A percentile compares a stretch with the other conserved stretches of the same genome.
Evolutionary conservation across 2,329 filamentous ascomycete species (phyloP).

Genomic region (Scopulariopsis brevicaulis): DNA sequence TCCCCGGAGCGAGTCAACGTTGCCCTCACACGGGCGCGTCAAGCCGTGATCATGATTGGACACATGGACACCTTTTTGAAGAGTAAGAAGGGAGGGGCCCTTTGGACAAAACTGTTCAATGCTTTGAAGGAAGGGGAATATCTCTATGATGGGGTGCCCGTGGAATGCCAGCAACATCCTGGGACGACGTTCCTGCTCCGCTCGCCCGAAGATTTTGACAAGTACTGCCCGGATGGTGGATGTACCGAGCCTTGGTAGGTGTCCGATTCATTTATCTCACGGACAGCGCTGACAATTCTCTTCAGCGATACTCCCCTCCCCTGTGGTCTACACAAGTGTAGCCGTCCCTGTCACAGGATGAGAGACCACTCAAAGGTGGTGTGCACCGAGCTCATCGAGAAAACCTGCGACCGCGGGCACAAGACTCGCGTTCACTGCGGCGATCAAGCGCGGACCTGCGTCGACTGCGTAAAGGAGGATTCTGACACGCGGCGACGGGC

Average conservation of each 20-base stretch:
- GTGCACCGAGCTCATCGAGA: slow-evolving; percentile 23
- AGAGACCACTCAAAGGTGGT: slow-evolving; percentile 39
- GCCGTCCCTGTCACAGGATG: slow-evolving; percentile 49
- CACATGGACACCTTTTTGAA: slow-evolving; percentile 56
- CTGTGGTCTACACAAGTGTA: slow-evolving; percentile 50
- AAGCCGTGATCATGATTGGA: slow-evolving; percentile 57
- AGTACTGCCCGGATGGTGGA: slow-evolving; percentile 56
- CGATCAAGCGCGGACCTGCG: slow-evolving; percentile 26
- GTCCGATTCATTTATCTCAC: background rate
- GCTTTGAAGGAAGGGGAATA: slow-evolving; percentile 36
- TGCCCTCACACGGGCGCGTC: slow-evolving; percentile 53
- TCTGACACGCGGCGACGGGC: slow-evolving; percentile 27
- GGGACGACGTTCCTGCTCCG: slow-evolving; percentile 30
- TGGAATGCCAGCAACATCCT: slow-evolving; percentile 49
- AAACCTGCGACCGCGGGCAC: slow-evolving; percentile 42
- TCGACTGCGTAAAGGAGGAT: slow-evolving; percentile 38
- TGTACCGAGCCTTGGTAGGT: slow-evolving; percentile 44
- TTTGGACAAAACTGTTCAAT: slow-evolving; percentile 49
- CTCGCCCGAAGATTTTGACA: slow-evolving; percentile 44
- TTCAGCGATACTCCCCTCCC: slow-evolving; percentile 33
- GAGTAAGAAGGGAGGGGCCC: slow-evolving; percentile 27
- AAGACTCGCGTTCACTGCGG: slow-evolving; percentile 33
- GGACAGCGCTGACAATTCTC: background rate
- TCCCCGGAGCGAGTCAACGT: slow-evolving; percentile 60
- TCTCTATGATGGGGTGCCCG: slow-evolving; percentile 48